A percentile compares a stretch with the other conserved stretches of the same genome.
phyloP scores from a whole-genome alignment of 2,329 filamentous ascomycete species.

The Talaromyces sp. region DNA sequence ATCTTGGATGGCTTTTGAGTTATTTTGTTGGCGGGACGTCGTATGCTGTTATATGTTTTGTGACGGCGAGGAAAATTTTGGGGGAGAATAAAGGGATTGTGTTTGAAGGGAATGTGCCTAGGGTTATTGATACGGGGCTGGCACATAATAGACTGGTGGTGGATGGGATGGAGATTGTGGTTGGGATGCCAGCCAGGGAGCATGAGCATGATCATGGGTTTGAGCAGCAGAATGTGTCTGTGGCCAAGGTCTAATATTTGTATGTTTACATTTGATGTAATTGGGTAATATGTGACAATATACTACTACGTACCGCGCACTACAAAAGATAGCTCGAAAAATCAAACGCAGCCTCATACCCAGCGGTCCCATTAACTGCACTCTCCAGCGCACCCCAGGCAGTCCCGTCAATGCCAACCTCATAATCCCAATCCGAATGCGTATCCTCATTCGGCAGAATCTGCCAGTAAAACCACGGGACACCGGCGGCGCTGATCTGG shows the following conservation, averaged over 20 bases:
- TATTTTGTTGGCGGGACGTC: conserved; percentile 17
- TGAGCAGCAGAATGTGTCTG: neutral
- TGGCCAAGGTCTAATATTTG: neutral
- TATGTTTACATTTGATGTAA: neutral
- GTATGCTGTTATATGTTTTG: conserved; percentile 16
- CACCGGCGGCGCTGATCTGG: conserved; percentile 23
- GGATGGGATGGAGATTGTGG: neutral
- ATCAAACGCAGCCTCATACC: neutral
- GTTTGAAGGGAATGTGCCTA: conserved; percentile 9
- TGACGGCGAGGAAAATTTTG: conserved; percentile 11
- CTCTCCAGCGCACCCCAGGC: conserved; percentile 20
- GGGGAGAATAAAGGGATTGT: neutral
- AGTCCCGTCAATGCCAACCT: conserved; percentile 23
- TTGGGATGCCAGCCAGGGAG: neutral
- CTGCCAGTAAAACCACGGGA: conserved; percentile 34
- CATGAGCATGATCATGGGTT: neutral
- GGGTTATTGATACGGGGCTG: conserved; percentile 5
- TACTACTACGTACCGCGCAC: too few relatives aligned
- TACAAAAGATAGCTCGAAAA: neutral
- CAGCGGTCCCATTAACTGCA: neutral
- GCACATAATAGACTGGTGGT: conserved; percentile 3
- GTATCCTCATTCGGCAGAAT: conserved; percentile 29
- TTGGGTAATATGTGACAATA: neutral
- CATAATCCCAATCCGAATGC: conserved; percentile 28
- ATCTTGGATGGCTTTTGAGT: conserved; percentile 21